A percentile compares a stretch with the other conserved stretches of the same genome.
Evolutionary conservation across 108 stramenopile genomes (phyloP).

Genomic region (Skeletonema marinoi): DNA sequence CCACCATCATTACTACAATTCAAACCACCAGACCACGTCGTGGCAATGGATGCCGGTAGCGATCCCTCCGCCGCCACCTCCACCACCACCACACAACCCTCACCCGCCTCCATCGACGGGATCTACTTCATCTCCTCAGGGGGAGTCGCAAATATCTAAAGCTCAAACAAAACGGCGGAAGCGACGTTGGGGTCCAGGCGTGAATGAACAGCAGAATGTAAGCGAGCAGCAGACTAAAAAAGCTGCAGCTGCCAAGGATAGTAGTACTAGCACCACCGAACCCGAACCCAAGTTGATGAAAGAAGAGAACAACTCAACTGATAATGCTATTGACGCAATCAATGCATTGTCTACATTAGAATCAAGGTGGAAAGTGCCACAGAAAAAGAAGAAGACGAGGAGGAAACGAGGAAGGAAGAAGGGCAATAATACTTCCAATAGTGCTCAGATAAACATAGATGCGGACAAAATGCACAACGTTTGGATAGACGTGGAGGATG

Average conservation of each 20-base stretch:
- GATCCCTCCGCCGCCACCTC: conserved; percentile 2
- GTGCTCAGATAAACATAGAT: background rate
- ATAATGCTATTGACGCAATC: conserved; percentile 27
- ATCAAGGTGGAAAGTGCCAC: conserved; percentile 21
- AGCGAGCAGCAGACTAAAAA: too few relatives aligned
- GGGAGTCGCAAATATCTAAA: background rate
- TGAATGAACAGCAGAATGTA: background rate
- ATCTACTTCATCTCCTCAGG: background rate
- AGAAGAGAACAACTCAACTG: conserved; percentile 1
- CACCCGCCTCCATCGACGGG: background rate
- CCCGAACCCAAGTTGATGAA: background rate
- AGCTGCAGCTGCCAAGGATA: background rate
- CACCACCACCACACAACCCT: background rate
- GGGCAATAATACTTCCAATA: conserved; percentile 4
- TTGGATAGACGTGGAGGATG: conserved; percentile 13
- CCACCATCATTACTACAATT: background rate
- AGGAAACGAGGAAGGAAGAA: conserved; percentile 9
- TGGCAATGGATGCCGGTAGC: background rate
- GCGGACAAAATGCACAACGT: background rate
- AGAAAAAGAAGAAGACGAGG: conserved; percentile 8
- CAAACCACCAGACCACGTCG: background rate
- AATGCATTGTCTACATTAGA: conserved; percentile 38
- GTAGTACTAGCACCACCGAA: background rate
- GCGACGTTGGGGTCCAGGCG: background rate
- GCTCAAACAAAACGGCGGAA: background rate